Base-by-base conservation (phyloP, 441 rosid genomes). In the Mallotus japonicus region DNA sequence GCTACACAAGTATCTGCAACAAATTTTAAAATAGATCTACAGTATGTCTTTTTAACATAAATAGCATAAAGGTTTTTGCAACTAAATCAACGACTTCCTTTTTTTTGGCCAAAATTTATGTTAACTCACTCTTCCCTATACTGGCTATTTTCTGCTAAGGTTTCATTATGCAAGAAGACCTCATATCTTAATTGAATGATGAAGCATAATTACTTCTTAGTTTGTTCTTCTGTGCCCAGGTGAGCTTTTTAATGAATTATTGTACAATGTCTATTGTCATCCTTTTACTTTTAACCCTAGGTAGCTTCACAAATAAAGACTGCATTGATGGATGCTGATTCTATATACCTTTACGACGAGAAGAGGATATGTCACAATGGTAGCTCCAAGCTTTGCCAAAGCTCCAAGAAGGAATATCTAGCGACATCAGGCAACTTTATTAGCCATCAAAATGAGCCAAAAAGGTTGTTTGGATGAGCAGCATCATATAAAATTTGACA, bases 341-440 rank as follows among this genome's bases (percentile, higher is more conserved):
- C 55, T 28, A 32, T 68, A 56, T 75, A 89, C 96, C 93, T 92
- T 94, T 40, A 94, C 97, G 63, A 94, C 97, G 13, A 88, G 87
- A 76, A 94, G 94, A 73, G 99, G 99, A 83, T 94, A 94, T 44
- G 97, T 94, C 67, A 89, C 86, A 49, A 90, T 82, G 47, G 99
- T 94, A 65, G 99, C 99, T 78, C 97, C 99, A 10, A 94, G 97
- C 86, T 94, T 94, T 65, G 99, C 99, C 78, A 88, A 55, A 77
- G 99, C 99, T 80, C 99, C 99, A 57, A 94, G 90, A 73, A 94
- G 85, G 82, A 94, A 94, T 79, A 89, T 83, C 99, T 91, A 72
- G 46, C 74, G 81, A 60, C 73, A 74, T 37, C 34, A 66, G 73
- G 73, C 68, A 75, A 70, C 60, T 53, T 17, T 14, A 68, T 79